These are phyloP conservation scores for Ceratocystis diversiconidia DNA, from an alignment of 2,329 filamentous ascomycete genomes.

Conservation along the genomic window DNA sequence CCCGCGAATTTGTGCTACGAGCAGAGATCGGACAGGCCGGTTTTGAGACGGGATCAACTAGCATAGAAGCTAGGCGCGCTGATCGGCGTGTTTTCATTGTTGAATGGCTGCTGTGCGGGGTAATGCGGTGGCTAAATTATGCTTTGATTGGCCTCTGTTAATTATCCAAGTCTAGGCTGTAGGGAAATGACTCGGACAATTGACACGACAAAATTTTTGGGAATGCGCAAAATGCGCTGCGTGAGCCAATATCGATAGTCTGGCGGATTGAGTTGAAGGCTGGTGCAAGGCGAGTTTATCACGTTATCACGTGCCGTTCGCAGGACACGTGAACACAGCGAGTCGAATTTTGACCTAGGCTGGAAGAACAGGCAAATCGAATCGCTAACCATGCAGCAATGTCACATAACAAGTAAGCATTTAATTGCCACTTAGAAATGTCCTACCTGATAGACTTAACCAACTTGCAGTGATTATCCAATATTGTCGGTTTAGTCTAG, in stretches of 20 bases:
- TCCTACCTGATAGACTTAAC: background rate
- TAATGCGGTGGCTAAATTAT: background rate
- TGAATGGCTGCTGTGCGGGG: background rate
- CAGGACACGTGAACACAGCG: background rate
- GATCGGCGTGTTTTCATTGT: conserved; percentile 8
- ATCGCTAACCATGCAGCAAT: background rate
- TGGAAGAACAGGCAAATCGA: background rate
- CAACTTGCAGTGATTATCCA: background rate
- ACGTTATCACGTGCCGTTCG: background rate
- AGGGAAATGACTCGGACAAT: background rate
- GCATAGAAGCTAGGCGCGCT: conserved; percentile 10
- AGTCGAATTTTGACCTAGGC: background rate
- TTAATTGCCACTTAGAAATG: background rate
- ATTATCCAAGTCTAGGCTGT: background rate
- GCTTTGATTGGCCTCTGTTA: background rate
- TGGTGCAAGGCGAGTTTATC: background rate
- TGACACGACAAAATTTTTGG: background rate
- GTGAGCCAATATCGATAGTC: background rate
- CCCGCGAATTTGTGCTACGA: background rate
- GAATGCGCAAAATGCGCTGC: background rate
- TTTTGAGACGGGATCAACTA: background rate
- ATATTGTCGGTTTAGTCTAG: background rate
- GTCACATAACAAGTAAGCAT: background rate
- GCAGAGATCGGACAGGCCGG: background rate
- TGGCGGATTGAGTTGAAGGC: background rate